Conservation (phyloP, 306 rosid species). For the Acacia melanoxylon region DNA sequence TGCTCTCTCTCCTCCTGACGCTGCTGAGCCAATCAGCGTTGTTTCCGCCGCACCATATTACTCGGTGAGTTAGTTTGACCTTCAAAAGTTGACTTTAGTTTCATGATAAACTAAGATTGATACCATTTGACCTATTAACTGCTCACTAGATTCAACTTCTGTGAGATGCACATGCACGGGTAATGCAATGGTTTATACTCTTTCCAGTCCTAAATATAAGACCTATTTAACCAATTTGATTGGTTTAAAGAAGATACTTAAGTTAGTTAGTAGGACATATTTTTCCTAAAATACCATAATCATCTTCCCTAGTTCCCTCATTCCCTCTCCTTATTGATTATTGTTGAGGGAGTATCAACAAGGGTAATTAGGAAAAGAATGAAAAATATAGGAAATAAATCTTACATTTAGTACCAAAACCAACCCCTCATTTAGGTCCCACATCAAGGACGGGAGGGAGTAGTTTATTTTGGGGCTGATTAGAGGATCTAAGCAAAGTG, state of each 20-base stretch:
- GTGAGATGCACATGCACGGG: neutral
- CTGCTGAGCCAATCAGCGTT: slow-evolving; percentile 60
- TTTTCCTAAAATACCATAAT: too few relatives aligned
- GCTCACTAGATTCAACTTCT: neutral
- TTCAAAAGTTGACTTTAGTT: neutral
- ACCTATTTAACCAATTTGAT: too few relatives aligned
- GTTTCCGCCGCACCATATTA: slow-evolving; percentile 80
- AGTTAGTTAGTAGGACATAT: neutral
- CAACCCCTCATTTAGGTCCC: too few relatives aligned
- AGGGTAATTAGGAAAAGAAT: too few relatives aligned
- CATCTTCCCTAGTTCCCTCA: too few relatives aligned
- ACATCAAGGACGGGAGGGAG: too few relatives aligned
- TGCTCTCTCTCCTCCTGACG: slow-evolving; percentile 65
- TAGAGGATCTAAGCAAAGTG: neutral
- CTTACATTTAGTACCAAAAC: too few relatives aligned
- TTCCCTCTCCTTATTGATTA: too few relatives aligned
- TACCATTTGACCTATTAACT: neutral
- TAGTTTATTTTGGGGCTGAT: neutral
- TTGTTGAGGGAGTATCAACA: too few relatives aligned
- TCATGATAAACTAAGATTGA: neutral
- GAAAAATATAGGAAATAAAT: too few relatives aligned
- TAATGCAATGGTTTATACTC: neutral
- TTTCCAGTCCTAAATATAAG: too few relatives aligned
- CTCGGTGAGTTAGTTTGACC: slow-evolving; percentile 60
- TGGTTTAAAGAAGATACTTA: neutral